Evolutionary conservation across 2,329 filamentous ascomycete species (phyloP), one percentile per base, ranked within the genome.

Genomic region (Hypoxylon sp.): DNA sequence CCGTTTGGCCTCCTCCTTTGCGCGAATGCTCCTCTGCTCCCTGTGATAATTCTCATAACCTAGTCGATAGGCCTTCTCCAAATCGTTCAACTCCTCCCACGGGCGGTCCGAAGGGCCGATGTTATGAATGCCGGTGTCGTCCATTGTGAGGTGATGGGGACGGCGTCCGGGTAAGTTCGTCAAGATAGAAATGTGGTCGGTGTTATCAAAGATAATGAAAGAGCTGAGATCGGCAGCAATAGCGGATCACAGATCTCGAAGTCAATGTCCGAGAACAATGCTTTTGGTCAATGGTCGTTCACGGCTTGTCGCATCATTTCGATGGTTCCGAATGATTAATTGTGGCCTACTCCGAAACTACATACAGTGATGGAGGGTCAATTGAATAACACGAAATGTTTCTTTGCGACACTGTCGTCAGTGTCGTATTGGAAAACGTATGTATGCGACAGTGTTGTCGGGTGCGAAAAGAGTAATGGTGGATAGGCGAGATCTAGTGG

Each of bases 181-280:
- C 25, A 41, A 12, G 25, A 19, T 54, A 34, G 37, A 8, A 21
- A 11, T 23, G 25, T 45, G 7, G n/a, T 43, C 47, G 37, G 29
- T 21, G 3, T n/a, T 25, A 34, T 41, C n/a, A 8, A 41, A 25
- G n/a, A 37, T n/a, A 47, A 27, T 27, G 8, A 46, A 47, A 47
- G 34, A 34, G 29, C 27, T 9, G 50, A 19, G 11, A 48, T 48
- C 21, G 14, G 29, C 9, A 27, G 51, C 43, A 43, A 37, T n/a
- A 37, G 25, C 37, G 3, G 43, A 55, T 39, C 46, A 41, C 25
- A 29, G 45, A n/a, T 30, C 52, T 57, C 58, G 58, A 62, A 41
- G 34, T 57, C 58, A 69, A 63, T 67, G 61, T 65, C 63, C 67
- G 57, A 63, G 56, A 69, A 69, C 57, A 62, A 67, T 62, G 57